These are phyloP conservation scores for Lactifluus pinguis DNA, from an alignment of 768 basidiomycete species.

Conservation along the genomic window DNA sequence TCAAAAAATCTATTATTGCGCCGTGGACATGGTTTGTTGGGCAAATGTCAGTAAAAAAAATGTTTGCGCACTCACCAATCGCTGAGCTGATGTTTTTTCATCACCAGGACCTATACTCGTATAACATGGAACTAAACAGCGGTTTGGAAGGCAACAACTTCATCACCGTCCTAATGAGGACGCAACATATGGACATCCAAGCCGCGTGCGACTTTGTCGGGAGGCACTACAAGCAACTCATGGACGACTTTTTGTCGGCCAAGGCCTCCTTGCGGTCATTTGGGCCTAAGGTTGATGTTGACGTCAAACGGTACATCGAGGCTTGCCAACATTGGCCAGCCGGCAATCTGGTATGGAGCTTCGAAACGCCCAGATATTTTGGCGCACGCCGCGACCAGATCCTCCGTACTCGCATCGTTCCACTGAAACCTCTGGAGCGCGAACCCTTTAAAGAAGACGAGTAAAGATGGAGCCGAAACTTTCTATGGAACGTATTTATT, in stretches of 20 bases:
- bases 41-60: constrained; percentile 43
- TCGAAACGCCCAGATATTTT: constrained; percentile 63
- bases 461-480: background rate
- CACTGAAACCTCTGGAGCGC: constrained; percentile 17
- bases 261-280: constrained; percentile 42
- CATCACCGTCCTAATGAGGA: constrained; percentile 57
- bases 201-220: constrained; percentile 51
- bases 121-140: constrained; percentile 62
- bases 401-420: constrained; percentile 22
- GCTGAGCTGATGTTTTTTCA: background rate
- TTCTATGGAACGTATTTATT: background rate
- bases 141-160: constrained; percentile 61
- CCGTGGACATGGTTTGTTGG: constrained; percentile 61
- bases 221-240: constrained; percentile 38
- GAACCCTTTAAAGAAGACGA: constrained; percentile 16
- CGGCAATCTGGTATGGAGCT: constrained; percentile 61
- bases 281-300: constrained; percentile 38
- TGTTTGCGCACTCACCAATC: background rate
- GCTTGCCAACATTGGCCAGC: constrained; percentile 51
- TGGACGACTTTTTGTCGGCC: constrained; percentile 40
- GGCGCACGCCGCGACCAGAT: constrained; percentile 46
- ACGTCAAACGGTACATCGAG: constrained; percentile 45
- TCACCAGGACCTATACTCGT: constrained; percentile 57
- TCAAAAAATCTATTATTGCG: constrained; percentile 45
- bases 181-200: constrained; percentile 44